Evolutionary conservation across 2,329 filamentous ascomycete species (phyloP).

Genomic region (Xylariaceae sp.): DNA sequence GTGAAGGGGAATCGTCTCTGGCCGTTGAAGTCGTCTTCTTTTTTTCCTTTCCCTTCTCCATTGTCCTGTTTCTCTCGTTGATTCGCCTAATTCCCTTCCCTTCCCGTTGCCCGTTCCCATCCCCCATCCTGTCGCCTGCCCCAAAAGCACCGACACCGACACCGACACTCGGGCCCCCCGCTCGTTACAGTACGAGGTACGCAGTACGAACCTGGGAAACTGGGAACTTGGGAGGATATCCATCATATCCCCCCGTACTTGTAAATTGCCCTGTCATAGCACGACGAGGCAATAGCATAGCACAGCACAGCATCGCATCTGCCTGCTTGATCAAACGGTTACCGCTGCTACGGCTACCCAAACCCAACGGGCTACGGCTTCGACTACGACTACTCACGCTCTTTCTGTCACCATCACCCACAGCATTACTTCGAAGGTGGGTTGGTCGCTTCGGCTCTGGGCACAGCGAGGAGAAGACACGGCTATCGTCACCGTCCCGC

Average conservation of each 20-base stretch:
- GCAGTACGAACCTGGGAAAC: background rate
- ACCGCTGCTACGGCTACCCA: no score
- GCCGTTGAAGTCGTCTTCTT: background rate
- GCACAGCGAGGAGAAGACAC: constrained; percentile 4
- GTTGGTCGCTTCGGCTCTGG: background rate
- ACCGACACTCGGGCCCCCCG: constrained; percentile 6
- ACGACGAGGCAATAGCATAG: background rate
- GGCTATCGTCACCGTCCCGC: background rate
- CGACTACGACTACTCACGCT: background rate
- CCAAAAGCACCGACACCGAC: constrained; percentile 11
- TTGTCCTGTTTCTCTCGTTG: background rate
- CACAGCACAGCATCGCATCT: background rate
- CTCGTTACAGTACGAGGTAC: constrained; percentile 3
- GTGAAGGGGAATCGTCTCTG: constrained; percentile 17
- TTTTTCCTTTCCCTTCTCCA: background rate
- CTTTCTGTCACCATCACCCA: background rate
- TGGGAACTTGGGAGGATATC: no score
- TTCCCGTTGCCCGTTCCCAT: background rate
- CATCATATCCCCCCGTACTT: background rate
- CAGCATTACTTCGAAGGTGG: background rate
- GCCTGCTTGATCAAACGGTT: no score
- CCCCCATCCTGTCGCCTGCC: constrained; percentile 1
- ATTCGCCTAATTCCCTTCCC: background rate
- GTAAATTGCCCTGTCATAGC: background rate
- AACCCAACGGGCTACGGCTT: background rate